Conservation (phyloP, 176 grass and related monocot genomes). For the Ananas comosus region DNA sequence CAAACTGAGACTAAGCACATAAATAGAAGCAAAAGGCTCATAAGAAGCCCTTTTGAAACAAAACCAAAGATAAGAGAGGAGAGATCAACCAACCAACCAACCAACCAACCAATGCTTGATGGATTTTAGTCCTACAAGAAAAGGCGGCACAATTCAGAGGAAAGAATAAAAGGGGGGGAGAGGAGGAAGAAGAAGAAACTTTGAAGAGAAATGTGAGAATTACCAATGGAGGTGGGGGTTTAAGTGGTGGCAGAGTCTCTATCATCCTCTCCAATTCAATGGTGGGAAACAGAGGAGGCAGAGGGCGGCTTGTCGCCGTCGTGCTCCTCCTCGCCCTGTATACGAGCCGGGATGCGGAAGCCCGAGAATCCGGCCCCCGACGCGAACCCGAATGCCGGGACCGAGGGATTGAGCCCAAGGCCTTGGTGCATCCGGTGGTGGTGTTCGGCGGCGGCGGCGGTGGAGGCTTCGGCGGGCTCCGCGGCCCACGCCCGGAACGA, state of each 20-base stretch:
- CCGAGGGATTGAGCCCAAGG: constrained; percentile 9
- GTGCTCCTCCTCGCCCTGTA: constrained; percentile 21
- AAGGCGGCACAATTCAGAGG: not conserved
- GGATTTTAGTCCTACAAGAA: not conserved
- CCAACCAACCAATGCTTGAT: not conserved
- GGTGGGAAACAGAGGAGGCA: constrained; percentile 14
- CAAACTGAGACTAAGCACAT: not conserved
- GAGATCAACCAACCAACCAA: not conserved
- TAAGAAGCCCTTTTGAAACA: not conserved
- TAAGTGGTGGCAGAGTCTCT: not conserved
- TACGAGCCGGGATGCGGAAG: constrained; percentile 21
- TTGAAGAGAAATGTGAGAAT: not conserved
- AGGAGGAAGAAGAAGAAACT: not conserved
- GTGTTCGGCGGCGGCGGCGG: not conserved
- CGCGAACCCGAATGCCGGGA: constrained; percentile 15
- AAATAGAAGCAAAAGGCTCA: not conserved
- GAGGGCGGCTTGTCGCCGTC: constrained; percentile 12
- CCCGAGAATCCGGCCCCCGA: constrained; percentile 11
- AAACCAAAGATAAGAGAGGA: not conserved
- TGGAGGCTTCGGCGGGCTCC: not conserved
- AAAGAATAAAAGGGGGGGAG: not conserved
- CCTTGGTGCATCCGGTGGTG: not conserved
- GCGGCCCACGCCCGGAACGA: constrained; percentile 6
- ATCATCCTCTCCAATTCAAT: constrained; percentile 10
- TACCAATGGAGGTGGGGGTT: not conserved